Evolutionary conservation across 75 land plant species (phyloP), one percentile per base, ranked within the genome.

Genomic region (Ceratopteris richardii): DNA sequence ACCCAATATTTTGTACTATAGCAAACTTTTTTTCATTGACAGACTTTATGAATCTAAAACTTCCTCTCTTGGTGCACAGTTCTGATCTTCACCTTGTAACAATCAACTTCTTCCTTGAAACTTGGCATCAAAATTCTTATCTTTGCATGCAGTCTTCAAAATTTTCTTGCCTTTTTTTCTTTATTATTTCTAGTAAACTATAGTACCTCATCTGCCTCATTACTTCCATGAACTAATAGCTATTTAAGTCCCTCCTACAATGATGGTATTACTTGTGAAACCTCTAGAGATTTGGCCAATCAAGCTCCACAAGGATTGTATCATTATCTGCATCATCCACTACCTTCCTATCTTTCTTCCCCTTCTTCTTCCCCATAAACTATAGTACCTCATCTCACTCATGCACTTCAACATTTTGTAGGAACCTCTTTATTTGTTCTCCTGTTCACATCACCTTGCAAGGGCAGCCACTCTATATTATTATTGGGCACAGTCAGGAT

Each of bases 101-200:
- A n/a, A n/a, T n/a, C n/a, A n/a, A n/a, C n/a, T n/a, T n/a, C n/a
- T n/a, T n/a, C n/a, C n/a, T n/a, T n/a, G n/a, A n/a, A n/a, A n/a
- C n/a, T n/a, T 71, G 19, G 86, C 81, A 60, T 91, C 97, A 54
- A 91, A 64, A 24, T 91, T 92, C 40, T 91, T 93, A 60, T 84
- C 93, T 31, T 91, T 93, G 41, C 84, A 80, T 30, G 63, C 77
- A 39, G 84, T 82, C 48, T 83, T 76, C 53, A 68, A 90, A 63
- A 81, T 69, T 76, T 88, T 82, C 62, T 93, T 92, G 54, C 76
- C 86, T 56, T 88, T 92, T 67, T 84, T 82, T 17, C 40, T 26
- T 64, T 68, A 23, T 51, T 64, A 26, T 37, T 29, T 41, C 66
- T 29, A 40, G 44, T 29, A 61, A 41, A 61, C 61, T 42, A 33